Base-by-base conservation (phyloP, 2,329 filamentous ascomycete genomes). In the Teratosphaeria nubilosa region DNA sequence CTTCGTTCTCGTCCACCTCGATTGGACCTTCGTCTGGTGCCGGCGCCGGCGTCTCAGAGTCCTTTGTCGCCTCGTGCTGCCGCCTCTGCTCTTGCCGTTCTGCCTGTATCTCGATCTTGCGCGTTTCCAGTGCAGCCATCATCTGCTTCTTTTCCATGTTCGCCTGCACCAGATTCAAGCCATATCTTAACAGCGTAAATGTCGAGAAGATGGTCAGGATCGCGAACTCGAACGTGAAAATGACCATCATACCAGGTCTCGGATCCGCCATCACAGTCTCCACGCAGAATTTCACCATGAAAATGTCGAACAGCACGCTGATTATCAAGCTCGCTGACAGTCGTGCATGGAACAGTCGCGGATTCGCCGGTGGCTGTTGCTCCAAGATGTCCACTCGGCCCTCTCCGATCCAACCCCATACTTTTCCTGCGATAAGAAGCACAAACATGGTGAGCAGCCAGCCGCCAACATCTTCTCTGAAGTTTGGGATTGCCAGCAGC, bases 391-490 rank as follows among this genome's bases (percentile, higher is more conserved):
- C 95, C 57, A 99, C 90, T 56, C 95, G 83, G 25, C 92, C 92
- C 72, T 96, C 92, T 56, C 90, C 91, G 65, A 99, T 96, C 94
- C 95, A 99, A 57, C 91, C 90, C 91, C 95, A 99, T 53, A 99
- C 88, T 76, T 97, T 97, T 57, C 91, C 91, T 3, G 91, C 92
- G 53, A 99, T 83, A 45, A 99, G 81, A 27, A 87, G 86, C 16
- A 95, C 89, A 73, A 99, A 97, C 91, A 99, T 97, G 68, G 94
- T 85, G 59, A 99, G 79, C 69, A 97, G 96, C 86, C 91, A 95
- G 50, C 88, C 88, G 51, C 94, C 92, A 20, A 99, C 85, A 72
- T 97, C 91, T 63, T 96, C 94, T 51, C 94, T 82, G 74, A 99
- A 97, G 64, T 96, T 96, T 31, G 94, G 96, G 92, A 99, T 97